Evolutionary conservation across 495 filamentous ascomycete genomes (phyloP).

Genomic region (Penicillium psychrofluorescens): DNA sequence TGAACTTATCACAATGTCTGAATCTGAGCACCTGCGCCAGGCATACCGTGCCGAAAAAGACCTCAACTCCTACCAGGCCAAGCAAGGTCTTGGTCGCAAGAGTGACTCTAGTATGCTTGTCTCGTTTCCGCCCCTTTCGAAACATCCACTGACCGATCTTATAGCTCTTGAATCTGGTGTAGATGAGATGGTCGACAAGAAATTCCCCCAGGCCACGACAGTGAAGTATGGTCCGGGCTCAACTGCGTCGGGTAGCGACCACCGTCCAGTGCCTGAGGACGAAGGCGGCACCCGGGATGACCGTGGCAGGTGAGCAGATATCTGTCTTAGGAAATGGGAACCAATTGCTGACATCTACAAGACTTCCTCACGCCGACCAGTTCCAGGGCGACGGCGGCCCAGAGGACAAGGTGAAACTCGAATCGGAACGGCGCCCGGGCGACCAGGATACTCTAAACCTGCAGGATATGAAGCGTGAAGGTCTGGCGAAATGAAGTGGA

Average conservation of each 20-base stretch:
- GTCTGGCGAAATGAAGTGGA: constrained; percentile 13
- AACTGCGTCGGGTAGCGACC: constrained; percentile 42
- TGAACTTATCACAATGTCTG: constrained; percentile 19
- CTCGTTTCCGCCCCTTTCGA: not conserved
- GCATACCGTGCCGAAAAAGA: constrained; percentile 41
- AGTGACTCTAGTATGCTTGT: constrained; percentile 39
- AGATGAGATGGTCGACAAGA: constrained; percentile 34
- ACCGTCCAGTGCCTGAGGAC: constrained; percentile 41
- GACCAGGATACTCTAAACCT: constrained; percentile 33
- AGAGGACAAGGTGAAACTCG: constrained; percentile 36
- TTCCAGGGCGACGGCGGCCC: constrained; percentile 47
- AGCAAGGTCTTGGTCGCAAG: constrained; percentile 34
- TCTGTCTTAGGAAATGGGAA: too few species aligned
- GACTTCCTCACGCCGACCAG: constrained; percentile 37
- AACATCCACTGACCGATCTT: not conserved
- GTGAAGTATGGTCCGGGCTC: constrained; percentile 42
- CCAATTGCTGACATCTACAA: constrained; percentile 5
- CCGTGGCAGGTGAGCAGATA: constrained; percentile 31
- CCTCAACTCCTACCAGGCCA: constrained; percentile 46
- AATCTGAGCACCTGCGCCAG: constrained; percentile 28
- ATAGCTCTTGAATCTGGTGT: constrained; percentile 48
- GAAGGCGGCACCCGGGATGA: constrained; percentile 44
- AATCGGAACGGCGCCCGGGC: constrained; percentile 30
- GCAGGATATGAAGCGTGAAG: constrained; percentile 21
- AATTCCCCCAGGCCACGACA: constrained; percentile 33